These are phyloP conservation scores for Corymbia citriodora DNA, from an alignment of 441 rosid species.

Conservation along the genomic window DNA sequence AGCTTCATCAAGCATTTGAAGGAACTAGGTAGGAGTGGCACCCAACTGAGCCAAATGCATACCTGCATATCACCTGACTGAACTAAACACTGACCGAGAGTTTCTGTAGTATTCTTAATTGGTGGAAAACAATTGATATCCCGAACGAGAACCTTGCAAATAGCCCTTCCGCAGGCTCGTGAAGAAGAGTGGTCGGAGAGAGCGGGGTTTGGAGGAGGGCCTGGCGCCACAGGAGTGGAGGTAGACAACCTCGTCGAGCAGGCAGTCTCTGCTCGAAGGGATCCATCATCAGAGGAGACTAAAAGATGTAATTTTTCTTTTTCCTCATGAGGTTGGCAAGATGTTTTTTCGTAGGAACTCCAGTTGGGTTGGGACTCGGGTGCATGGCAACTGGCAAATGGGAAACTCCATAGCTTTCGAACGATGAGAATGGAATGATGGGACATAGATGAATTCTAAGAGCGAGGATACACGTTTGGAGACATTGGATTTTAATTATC, in stretches of 20 bases:
- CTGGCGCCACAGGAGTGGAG: conserved; percentile 73
- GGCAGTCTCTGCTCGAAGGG: conserved; percentile 35
- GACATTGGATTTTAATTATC: too few species aligned
- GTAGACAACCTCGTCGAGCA: conserved; percentile 56
- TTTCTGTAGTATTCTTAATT: conserved; percentile 14
- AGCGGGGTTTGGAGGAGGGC: conserved; percentile 44
- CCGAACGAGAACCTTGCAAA: conserved; percentile 48
- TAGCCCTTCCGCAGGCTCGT: conserved; percentile 26
- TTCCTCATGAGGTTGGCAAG: neutral
- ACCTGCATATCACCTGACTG: neutral
- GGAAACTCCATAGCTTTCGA: neutral
- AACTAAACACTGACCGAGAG: conserved; percentile 11
- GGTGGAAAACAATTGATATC: conserved; percentile 29
- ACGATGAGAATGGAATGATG: neutral
- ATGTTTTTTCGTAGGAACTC: neutral
- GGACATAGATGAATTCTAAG: neutral
- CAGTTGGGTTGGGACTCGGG: neutral
- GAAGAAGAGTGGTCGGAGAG: neutral
- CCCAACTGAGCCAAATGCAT: neutral
- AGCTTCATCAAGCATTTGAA: neutral
- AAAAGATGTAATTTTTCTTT: neutral
- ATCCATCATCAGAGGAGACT: conserved; percentile 16
- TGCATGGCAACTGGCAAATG: neutral
- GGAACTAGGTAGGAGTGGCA: neutral
- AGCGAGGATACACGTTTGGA: too few species aligned